Evolutionary conservation across 352 stramenopile genomes (phyloP), one percentile per base, ranked within the genome.

Genomic region (Pythium brachiatum): DNA sequence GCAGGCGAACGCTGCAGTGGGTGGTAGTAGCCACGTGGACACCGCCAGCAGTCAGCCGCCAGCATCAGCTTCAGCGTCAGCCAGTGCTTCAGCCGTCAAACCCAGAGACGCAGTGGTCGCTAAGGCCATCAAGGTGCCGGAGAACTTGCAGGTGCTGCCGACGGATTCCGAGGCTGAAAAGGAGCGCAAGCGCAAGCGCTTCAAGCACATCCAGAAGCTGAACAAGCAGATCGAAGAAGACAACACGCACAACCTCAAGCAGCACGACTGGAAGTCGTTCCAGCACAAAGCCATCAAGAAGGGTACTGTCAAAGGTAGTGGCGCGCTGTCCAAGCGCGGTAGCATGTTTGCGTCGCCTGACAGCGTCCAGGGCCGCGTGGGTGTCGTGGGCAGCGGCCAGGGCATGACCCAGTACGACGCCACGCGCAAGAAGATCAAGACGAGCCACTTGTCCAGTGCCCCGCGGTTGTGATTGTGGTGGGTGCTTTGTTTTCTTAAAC

Each of bases 291-390:
- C 83, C 15, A 65, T 79, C 46, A 89, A 95, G 73, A 89, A 89
- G 68, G 87, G 88, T 63, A 63, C 64, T 8, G 83, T 84, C 27
- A 78, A 86, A 54, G 84, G 83, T 11, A 91, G 81, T 47, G 79
- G 81, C 31, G 86, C 88, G 66, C 72, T 91, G 38, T 90, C 83
- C 26, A 88, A 86, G 62, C 82, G 82, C 18, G 89, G 89, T 56
- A 96, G 86, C 66, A 97, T 97, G 72, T 97, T 97, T 74, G 83
- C 86, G 26, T 93, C 87, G 7, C 87, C 90, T 9, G 89, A 94
- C 41, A 88, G 77, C 15, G 79, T 94, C 8, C 64, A 93, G 27
- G 86, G 85, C 13, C 89, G 83, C 36, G 90, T 97, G 8, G 90
- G 90, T 13, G 90, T 97, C 16, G 76, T 95, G 2, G 89, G 89